Evolutionary conservation across 805 yeast species (phyloP).

Genomic region (Metschnikowia lochheadii): DNA sequence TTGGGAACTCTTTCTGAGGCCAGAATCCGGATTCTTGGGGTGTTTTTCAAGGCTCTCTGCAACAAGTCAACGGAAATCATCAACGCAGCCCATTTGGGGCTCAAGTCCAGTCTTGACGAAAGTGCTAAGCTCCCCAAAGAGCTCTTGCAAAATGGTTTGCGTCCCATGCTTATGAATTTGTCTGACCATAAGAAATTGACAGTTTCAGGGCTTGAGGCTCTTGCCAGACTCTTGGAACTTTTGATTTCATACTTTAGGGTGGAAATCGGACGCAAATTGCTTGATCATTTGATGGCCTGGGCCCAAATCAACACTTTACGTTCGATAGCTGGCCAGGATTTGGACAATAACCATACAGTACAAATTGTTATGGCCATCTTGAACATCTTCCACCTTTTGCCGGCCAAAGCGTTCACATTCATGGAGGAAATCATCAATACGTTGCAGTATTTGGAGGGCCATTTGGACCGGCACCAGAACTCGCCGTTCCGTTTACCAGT

Average conservation of each 20-base stretch:
- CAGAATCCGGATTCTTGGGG: conserved; percentile 82
- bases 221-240: conserved; percentile 80
- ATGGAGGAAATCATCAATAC: conserved; percentile 82
- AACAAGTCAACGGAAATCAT: conserved; percentile 82
- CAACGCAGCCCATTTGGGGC: conserved; percentile 88
- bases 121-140: conserved; percentile 91
- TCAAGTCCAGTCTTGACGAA: conserved; percentile 76
- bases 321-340: conserved; percentile 72
- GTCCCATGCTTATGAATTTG: conserved; percentile 92
- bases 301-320: conserved; percentile 79
- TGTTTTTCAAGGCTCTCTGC: conserved; percentile 88
- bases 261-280: conserved; percentile 87
- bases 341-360: conserved; percentile 76
- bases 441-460: conserved; percentile 72
- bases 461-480: conserved; percentile 73
- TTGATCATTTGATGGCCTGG: conserved; percentile 95
- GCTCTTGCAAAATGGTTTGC: conserved; percentile 85
- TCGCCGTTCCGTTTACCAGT: conserved; percentile 93
- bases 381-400: conserved; percentile 86
- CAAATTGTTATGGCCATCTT: conserved; percentile 85
- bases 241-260: conserved; percentile 92
- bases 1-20: conserved; percentile 72
- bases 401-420: conserved; percentile 87
- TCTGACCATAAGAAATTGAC: conserved; percentile 91
- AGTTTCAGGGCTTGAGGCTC: conserved; percentile 84